Conservation (phyloP, 2,329 filamentous ascomycete species). For the Mycocentrospora acerina region DNA sequence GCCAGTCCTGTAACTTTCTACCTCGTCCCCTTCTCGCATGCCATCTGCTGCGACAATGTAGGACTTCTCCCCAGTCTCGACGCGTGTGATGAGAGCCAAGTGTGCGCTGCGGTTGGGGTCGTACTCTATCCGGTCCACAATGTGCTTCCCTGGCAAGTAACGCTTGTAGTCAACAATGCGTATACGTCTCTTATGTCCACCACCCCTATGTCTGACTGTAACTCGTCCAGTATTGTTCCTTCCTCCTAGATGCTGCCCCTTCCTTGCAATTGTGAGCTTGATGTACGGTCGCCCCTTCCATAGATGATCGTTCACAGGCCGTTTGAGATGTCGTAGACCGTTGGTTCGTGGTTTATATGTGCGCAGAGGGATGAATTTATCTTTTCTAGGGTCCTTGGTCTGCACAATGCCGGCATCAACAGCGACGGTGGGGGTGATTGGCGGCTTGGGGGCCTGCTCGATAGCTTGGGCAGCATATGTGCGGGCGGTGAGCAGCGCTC, state of each 20-base stretch:
- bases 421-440: slow-evolving; percentile 36
- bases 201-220: slow-evolving; percentile 88
- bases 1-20: slow-evolving; percentile 88
- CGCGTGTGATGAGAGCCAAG: slow-evolving; percentile 79
- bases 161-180: slow-evolving; percentile 87
- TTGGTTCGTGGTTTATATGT: slow-evolving; percentile 94
- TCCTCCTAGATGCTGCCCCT: slow-evolving; percentile 89
- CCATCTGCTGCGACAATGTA: slow-evolving; percentile 97
- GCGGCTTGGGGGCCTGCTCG: slow-evolving; percentile 36
- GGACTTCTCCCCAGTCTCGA: slow-evolving; percentile 72
- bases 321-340: slow-evolving; percentile 84
- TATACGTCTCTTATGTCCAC: slow-evolving; percentile 89
- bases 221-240: slow-evolving; percentile 84
- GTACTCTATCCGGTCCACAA: slow-evolving; percentile 93
- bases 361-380: slow-evolving; percentile 58
- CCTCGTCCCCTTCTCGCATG: slow-evolving; percentile 83
- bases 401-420: slow-evolving; percentile 27
- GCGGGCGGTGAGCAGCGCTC: slow-evolving; percentile 51
- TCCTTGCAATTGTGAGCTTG: slow-evolving; percentile 85
- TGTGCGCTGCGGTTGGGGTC: slow-evolving; percentile 92
- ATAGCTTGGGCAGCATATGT: slow-evolving; percentile 52
- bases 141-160: slow-evolving; percentile 74
- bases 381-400: slow-evolving; percentile 30
- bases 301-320: slow-evolving; percentile 92
- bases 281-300: slow-evolving; percentile 89